These are phyloP conservation scores for Trichomonascus vanleenenianus DNA, from an alignment of 805 yeast species.

Conservation along the genomic window DNA sequence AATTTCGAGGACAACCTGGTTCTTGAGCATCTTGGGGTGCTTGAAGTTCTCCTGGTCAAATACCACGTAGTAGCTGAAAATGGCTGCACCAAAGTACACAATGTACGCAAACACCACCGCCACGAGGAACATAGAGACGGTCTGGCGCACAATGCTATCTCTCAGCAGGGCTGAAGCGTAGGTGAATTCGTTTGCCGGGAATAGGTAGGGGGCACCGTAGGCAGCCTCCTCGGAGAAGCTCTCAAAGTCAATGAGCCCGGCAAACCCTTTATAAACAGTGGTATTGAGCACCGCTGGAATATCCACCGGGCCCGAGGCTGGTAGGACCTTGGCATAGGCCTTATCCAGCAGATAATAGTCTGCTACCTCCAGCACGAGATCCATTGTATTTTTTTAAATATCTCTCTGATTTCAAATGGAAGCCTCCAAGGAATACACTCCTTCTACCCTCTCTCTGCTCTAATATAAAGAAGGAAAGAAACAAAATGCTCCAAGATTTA, in stretches of 20 bases:
- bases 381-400: conserved; percentile 44
- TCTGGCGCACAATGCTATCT: conserved; percentile 64
- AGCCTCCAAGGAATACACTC: too few species aligned
- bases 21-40: conserved; percentile 92
- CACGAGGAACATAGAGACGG: conserved; percentile 53
- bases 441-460: too few species aligned
- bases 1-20: conserved; percentile 83
- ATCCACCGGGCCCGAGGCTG: conserved; percentile 25
- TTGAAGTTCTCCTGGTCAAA: conserved; percentile 87
- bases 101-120: conserved; percentile 81
- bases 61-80: conserved; percentile 65
- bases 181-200: conserved; percentile 50
- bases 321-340: conserved; percentile 62
- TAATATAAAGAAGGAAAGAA: too few species aligned
- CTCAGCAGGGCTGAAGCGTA: conserved; percentile 65
- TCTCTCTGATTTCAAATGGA: too few species aligned
- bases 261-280: neutral
- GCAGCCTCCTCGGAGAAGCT: neutral
- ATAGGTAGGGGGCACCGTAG: conserved; percentile 28
- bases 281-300: neutral
- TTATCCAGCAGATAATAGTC: conserved; percentile 73
- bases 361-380: conserved; percentile 73
- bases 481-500: too few species aligned
- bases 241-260: neutral
- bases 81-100: conserved; percentile 70